Conservation (phyloP, 176 grass and related monocot genomes). For the Eleusine coracana region DNA sequence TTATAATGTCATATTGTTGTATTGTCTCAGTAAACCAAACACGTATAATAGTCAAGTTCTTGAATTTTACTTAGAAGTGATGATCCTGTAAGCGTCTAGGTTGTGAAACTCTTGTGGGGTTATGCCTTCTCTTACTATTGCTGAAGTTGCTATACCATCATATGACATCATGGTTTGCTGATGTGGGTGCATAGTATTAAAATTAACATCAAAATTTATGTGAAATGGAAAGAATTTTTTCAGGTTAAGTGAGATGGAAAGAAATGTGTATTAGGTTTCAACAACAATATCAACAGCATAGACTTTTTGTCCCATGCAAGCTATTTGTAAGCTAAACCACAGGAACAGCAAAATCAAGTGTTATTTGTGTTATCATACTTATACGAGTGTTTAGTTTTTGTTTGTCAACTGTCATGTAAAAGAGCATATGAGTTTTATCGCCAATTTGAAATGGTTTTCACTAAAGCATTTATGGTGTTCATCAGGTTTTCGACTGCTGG, state of each 20-base stretch:
- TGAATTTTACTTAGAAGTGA: constrained; percentile 5
- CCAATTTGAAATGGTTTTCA: constrained; percentile 27
- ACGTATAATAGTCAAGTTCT: constrained; percentile 7
- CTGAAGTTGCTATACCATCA: constrained; percentile 15
- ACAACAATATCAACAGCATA: neutral
- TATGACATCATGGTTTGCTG: constrained; percentile 14
- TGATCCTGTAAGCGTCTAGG: neutral
- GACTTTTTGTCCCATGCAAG: neutral
- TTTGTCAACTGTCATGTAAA: constrained; percentile 19
- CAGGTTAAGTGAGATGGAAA: neutral
- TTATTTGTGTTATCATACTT: constrained; percentile 2
- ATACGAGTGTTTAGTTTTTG: neutral
- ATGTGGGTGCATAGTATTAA: constrained; percentile 9
- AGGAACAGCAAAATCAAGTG: neutral
- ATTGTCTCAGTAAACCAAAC: neutral
- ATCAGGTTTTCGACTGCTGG: constrained; percentile 99
- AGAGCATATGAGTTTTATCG: constrained; percentile 10
- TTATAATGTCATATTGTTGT: neutral
- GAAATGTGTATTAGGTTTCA: neutral
- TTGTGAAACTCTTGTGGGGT: constrained; percentile 17
- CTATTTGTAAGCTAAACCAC: neutral
- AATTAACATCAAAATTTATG: constrained; percentile 18
- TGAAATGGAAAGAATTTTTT: neutral
- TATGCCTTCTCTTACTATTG: neutral
- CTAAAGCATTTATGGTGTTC: constrained; percentile 18